Base-by-base conservation (phyloP, 2,329 filamentous ascomycete species). In the Westerdykella sp. region DNA sequence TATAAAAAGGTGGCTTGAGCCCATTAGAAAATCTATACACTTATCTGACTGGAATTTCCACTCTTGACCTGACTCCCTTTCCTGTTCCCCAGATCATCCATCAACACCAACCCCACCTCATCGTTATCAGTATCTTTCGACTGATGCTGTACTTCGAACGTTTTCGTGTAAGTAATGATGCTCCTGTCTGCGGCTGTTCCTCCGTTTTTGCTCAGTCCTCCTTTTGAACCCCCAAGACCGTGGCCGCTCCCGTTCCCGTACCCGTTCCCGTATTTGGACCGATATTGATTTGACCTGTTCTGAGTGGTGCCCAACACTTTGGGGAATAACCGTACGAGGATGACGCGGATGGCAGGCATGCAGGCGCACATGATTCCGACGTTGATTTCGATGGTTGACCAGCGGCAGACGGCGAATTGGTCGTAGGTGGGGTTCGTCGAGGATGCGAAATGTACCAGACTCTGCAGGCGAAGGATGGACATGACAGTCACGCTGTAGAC, bases 331-430 rank as follows among this genome's bases (percentile, higher is more conserved):
- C 58, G 62, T n/a, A 66, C 59, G 22, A 71, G 55, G 2, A 71
- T 55, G 1, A 66, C 57, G 28, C 67, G 64, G 13, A 71, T 48
- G n/a, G 63, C 56, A 1, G 70, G 70, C 52, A 73, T 65, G 54
- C 70, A 71, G 6, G 67, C 67, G 49, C 70, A 72, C n/a, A 73
- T 66, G 41, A 73, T 68, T 21, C 68, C 69, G 2, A 70, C 62
- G 45, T 70, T 62, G 43, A 70, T 59, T 50, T 73, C 70, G 22
- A 72, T 59, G 11, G 63, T 65, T 14, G 62, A 67, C 70, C 70
- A 73, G 40, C 64, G 65, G 14, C 63, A 53, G 6, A 68, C 64
- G 4, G 62, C 62, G n/a, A 57, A 52, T 51, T 70, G 67, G 43
- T 69, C 68, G 62, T 65, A 69, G 28, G 59, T 64, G 31, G 69